Evolutionary conservation across 2,329 filamentous ascomycete species (phyloP).

Genomic region (Fusarium sp.): DNA sequence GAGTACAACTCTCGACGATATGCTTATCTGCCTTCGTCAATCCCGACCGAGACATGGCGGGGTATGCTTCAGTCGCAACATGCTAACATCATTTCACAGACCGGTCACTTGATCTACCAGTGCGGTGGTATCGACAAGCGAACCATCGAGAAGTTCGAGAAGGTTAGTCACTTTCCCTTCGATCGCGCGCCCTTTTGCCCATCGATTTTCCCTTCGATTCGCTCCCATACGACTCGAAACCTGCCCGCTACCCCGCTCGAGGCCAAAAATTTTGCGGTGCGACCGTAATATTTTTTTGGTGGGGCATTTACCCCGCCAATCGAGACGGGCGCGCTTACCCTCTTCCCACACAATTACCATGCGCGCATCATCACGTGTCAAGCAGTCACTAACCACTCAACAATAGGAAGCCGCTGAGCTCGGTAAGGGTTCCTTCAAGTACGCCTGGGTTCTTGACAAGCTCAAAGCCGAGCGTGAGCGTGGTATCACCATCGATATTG

Average conservation of each 20-base stretch:
- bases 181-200: slow-evolving; percentile 17
- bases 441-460: slow-evolving; percentile 99
- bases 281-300: slow-evolving; percentile 28
- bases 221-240: slow-evolving; percentile 19
- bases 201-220: slow-evolving; percentile 30
- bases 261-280: slow-evolving; percentile 32
- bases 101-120: slow-evolving; percentile 99
- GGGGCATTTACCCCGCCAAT: slow-evolving; percentile 38
- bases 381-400: slow-evolving; percentile 32
- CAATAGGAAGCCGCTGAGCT: slow-evolving; percentile 95
- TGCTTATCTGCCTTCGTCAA: slow-evolving; percentile 3
- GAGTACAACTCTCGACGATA: slow-evolving; percentile 58
- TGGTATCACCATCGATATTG: slow-evolving; percentile 99
- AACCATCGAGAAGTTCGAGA: slow-evolving; percentile 99
- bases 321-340: slow-evolving; percentile 20
- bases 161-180: slow-evolving; percentile 71
- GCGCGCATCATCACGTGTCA: slow-evolving; percentile 18
- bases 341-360: slow-evolving; percentile 13
- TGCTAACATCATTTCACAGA: slow-evolving; percentile 57
- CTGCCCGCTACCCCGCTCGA: slow-evolving; percentile 19
- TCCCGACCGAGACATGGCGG: slow-evolving; percentile 26
- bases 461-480: slow-evolving; percentile 99
- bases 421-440: slow-evolving; percentile 99
- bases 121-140: slow-evolving; percentile 99
- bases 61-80: not conserved